Evolutionary conservation across 2,329 filamentous ascomycete genomes (phyloP), one percentile per base, ranked within the genome.

Genomic region (Cordyceps pruinosa): DNA sequence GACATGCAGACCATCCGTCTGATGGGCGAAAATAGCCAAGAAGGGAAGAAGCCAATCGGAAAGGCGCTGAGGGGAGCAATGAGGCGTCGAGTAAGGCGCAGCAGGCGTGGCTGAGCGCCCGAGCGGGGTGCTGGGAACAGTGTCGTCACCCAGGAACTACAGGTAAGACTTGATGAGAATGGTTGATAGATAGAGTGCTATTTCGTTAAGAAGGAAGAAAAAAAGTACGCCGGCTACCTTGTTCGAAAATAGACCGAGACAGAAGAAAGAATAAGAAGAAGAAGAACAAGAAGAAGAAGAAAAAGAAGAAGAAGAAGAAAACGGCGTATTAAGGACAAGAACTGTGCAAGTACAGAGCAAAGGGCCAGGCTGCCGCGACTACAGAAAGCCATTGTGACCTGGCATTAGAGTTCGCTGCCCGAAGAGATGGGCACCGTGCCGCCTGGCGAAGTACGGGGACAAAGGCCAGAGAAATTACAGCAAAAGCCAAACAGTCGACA

Each of bases 11-110:
- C 32, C 21, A 23, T 42, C 12, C 26, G 12, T n/a, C n/a, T n/a
- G n/a, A n/a, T n/a, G n/a, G n/a, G n/a, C n/a, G n/a, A n/a, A n/a
- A n/a, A n/a, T n/a, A n/a, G n/a, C n/a, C n/a, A n/a, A n/a, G n/a
- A n/a, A n/a, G n/a, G n/a, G n/a, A n/a, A 32, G 34, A 41, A 30
- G 48, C 48, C 48, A 51, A 51, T 51, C 35, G 35, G 17, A 21
- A 41, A 25, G 32, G 3, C n/a, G 8, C 25, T 34, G n/a, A 32
- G 21, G 49, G 32, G 10, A 23, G 13, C 35, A 3, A 15, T 32
- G 26, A 52, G 41, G 41, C 51, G 34, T 44, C 45, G 23, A 44
- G 26, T 44, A 26, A 44, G 50, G 50, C 50, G 50, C 50, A 53
- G 50, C 26, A 39, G 25, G 10, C n/a, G 37, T 52, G 50, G 50